Conservation (phyloP, 768 basidiomycete genomes). For the Tulasnella sp. region DNA sequence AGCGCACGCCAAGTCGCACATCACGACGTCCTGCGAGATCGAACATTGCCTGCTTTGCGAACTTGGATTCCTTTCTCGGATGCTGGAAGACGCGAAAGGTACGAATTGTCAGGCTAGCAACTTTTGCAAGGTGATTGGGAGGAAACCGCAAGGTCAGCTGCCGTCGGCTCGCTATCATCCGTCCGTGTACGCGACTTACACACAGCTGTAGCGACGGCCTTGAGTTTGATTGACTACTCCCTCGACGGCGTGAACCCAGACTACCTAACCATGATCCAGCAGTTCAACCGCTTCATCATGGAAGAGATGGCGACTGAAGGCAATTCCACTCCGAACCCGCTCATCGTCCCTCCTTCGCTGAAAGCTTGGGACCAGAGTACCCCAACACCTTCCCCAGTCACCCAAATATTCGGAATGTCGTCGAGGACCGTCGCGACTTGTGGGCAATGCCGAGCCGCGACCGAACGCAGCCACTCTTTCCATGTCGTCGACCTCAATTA, state of each 20-base stretch:
- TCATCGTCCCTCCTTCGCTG: slow-evolving; percentile 26
- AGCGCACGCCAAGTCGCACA: slow-evolving; percentile 78
- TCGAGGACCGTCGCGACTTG: slow-evolving; percentile 69
- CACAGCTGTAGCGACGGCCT: slow-evolving; percentile 41
- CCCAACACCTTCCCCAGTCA: slow-evolving; percentile 58
- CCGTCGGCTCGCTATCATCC: background rate
- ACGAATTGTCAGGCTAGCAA: slow-evolving; percentile 95
- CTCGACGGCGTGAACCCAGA: slow-evolving; percentile 60
- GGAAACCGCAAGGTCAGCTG: slow-evolving; percentile 66
- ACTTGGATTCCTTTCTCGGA: slow-evolving; percentile 83
- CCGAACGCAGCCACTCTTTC: slow-evolving; percentile 65
- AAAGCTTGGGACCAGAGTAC: background rate
- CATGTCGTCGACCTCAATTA: slow-evolving; percentile 82
- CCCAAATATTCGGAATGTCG: slow-evolving; percentile 75
- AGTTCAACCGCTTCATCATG: slow-evolving; percentile 87
- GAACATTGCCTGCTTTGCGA: slow-evolving; percentile 95
- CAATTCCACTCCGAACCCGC: slow-evolving; percentile 48
- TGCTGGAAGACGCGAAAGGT: slow-evolving; percentile 91
- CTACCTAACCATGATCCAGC: slow-evolving; percentile 84
- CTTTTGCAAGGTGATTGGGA: slow-evolving; percentile 88
- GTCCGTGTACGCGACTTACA: background rate
- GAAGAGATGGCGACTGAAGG: slow-evolving; percentile 74
- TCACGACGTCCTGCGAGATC: slow-evolving; percentile 71
- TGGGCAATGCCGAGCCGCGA: slow-evolving; percentile 53
- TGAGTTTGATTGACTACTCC: slow-evolving; percentile 84